Base-by-base conservation (phyloP, 768 basidiomycete species). In the Tylopilus felleus region DNA sequence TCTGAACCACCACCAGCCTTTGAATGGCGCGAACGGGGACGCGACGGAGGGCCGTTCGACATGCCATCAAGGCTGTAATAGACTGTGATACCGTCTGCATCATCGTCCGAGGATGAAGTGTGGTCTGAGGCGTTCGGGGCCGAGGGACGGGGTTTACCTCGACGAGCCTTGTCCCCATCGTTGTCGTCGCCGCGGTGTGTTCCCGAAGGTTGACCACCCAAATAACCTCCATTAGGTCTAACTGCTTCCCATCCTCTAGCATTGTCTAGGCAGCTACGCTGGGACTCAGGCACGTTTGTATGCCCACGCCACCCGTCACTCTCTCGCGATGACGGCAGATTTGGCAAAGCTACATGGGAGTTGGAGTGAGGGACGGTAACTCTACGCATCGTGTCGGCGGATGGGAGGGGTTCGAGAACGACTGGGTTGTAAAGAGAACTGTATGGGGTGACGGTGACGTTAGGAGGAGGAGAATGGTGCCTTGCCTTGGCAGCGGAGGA, bases 21-120 rank as follows among this genome's bases (percentile, higher is more conserved):
- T 46, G 63, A 58, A 52, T 42, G 56, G 43, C 52, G 66, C 50
- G 63, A 62, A 40, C 51, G 61, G 17, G 61, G 46, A 28, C 60
- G 60, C 6, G 70, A 62, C 2, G 51, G 51, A 7, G 60, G 57
- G 10, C 55, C 61, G 21, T 64, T 66, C 1, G 70, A 70, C 51
- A 63, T 72, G 41, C 75, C 72, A 50, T 74, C 75, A 29, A 76
- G 64, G 52, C 69, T 75, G 62, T 77, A 73, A 58, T 80, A 77
- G 45, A 77, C 74, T 6, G 72, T 71, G 38, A 64, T 68, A 19
- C 68, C 64, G 21, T 74, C 74, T 5, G 76, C 77, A 41, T 78
- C 76, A 33, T 79, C 78, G 8, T 78, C 80, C 21, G 77, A 75
- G 27, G 71, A 70, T 12, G 68, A 68, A 3, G 71, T 71, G 21